Conservation (phyloP, 2,329 filamentous ascomycete species). For the Xylariaceae sp. region DNA sequence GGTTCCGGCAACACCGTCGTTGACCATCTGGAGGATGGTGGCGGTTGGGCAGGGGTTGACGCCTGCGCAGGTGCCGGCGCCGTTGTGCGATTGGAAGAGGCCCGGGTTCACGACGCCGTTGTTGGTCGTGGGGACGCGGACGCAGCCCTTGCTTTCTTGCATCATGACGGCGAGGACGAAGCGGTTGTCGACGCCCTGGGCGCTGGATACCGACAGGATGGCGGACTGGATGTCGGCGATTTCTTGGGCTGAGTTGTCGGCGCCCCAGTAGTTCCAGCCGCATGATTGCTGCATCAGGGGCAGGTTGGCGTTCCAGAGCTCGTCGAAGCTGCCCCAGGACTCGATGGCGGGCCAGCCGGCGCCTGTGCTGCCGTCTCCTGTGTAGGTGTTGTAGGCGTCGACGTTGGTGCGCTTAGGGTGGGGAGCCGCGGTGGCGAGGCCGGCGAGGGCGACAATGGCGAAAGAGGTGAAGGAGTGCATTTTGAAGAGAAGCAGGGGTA, state of each 20-base stretch:
- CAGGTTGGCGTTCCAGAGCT: constrained; percentile 14
- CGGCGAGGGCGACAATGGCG: constrained; percentile 3
- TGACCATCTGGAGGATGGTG: constrained; percentile 32
- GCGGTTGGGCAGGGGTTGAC: constrained; percentile 28
- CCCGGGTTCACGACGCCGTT: constrained; percentile 42
- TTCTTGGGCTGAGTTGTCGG: constrained; percentile 14
- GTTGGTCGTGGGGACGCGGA: constrained; percentile 40
- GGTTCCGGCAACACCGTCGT: constrained; percentile 43
- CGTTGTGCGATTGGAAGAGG: constrained; percentile 39
- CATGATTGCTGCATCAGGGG: constrained; percentile 17
- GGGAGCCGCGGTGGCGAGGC: constrained; percentile 12
- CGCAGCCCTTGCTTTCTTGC: constrained; percentile 45
- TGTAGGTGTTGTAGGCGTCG: constrained; percentile 12
- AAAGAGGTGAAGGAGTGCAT: constrained; percentile 6
- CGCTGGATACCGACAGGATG: constrained; percentile 33
- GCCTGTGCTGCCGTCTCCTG: constrained; percentile 8
- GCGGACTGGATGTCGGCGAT: constrained; percentile 15
- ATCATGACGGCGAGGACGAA: constrained; percentile 44
- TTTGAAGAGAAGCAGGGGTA: background rate
- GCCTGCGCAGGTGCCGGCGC: constrained; percentile 36
- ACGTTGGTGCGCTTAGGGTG: constrained; percentile 2
- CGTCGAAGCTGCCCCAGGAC: constrained; percentile 13
- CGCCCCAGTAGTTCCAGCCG: constrained; percentile 18
- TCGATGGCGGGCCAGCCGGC: constrained; percentile 12
- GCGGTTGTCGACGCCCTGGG: constrained; percentile 35